Conservation (phyloP, 2,329 filamentous ascomycete species). For the Phyllosticta citribraziliensis region DNA sequence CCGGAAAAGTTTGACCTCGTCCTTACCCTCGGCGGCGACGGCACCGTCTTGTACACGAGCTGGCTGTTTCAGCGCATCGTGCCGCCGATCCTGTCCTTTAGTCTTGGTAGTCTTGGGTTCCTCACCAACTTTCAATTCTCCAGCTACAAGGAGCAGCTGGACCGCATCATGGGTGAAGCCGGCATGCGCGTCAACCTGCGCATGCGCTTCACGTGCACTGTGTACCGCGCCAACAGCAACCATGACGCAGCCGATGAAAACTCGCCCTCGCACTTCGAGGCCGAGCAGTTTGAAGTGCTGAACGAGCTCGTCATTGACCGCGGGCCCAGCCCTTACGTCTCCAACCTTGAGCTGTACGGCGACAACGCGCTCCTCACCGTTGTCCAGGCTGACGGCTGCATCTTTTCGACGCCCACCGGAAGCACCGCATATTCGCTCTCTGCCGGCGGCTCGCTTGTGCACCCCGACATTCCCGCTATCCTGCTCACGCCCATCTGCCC, state of each 20-base stretch:
- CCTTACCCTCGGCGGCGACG: conserved; percentile 75
- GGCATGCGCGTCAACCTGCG: conserved; percentile 96
- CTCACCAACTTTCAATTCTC: conserved; percentile 82
- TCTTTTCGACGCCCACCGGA: conserved; percentile 91
- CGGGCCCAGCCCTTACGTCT: conserved; percentile 92
- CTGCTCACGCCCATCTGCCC: conserved; percentile 95
- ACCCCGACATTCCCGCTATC: conserved; percentile 94
- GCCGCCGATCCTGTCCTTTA: conserved; percentile 75
- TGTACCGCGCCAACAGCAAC: conserved; percentile 58
- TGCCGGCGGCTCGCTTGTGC: conserved; percentile 87
- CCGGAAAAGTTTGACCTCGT: conserved; percentile 96
- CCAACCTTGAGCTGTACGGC: conserved; percentile 90
- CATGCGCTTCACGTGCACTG: conserved; percentile 98
- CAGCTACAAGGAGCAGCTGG: conserved; percentile 76
- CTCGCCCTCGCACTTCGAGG: conserved; percentile 58
- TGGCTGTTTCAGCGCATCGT: conserved; percentile 90
- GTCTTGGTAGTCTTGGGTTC: conserved; percentile 77
- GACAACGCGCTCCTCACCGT: conserved; percentile 92
- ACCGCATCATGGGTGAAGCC: conserved; percentile 81
- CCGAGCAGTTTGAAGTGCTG: conserved; percentile 93
- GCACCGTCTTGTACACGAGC: conserved; percentile 78
- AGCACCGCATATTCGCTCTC: conserved; percentile 89
- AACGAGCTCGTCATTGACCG: conserved; percentile 98
- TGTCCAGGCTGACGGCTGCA: conserved; percentile 93
- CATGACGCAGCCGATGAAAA: conserved; percentile 19